Base-by-base conservation (phyloP, 352 stramenopile genomes). In the Phytopythium vexans region DNA sequence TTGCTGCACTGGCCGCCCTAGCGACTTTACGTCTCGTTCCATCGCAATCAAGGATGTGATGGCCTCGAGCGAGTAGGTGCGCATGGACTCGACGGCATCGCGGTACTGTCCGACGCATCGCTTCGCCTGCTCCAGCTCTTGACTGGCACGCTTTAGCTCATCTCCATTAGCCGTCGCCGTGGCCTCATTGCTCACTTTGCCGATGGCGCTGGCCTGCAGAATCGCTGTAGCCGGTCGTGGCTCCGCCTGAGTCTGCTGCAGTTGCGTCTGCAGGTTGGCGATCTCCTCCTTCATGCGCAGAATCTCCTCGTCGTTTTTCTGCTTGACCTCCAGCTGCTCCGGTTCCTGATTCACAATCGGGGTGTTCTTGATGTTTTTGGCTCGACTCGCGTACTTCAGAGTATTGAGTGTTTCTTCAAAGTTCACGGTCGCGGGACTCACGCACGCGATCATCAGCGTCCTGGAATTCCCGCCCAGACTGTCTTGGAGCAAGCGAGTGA, bases 311-410 rank as follows among this genome's bases (percentile, higher is more conserved):
- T 89, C 74, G 10, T 63, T 74, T 27, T 68, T 72, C 36, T 76
- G 61, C 41, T 89, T 82, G 2, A 73, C 68, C 31, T 86, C 74
- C 31, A 70, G 56, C 11, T 34, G 64, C n/a, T 73, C 66, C n/a
- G 45, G 44, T 27, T 86, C 72, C 21, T 89, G 71, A 66, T 99
- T 99, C 41, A 99, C 97, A 52, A 98, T 96, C 3, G 97, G 95
- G 50, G 96, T 97, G 69, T 99, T 99, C 62, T 99, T 98, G 64
- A 99, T 99, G 61, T 99, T 99, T 76, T 99, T 99, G 38, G 98
- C 97, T 12, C 97, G 90, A 62, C 98, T 98, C 4, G 96, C 96
- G 68, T 99, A 99, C 57, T 98, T 94, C 14, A 99, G 81, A 45
- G 97, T 99, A 41, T 96, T 98, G 4, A 99, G 69, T 3, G 96